Evolutionary conservation across 2,329 filamentous ascomycete species (phyloP), one percentile per base, ranked within the genome.

Genomic region (Scedosporium apiospermum): DNA sequence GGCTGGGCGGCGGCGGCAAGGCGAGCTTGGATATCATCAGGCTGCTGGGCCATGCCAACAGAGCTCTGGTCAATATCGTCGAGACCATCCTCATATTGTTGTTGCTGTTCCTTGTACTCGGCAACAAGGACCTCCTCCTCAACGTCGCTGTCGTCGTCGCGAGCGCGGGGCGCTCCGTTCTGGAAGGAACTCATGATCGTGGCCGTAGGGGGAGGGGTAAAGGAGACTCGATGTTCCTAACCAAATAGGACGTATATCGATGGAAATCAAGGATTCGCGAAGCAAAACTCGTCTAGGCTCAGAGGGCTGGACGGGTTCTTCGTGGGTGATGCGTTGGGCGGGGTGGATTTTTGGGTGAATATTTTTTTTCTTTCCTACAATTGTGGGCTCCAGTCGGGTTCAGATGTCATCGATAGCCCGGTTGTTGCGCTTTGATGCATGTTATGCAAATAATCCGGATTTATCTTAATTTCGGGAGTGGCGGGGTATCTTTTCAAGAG

Each of bases 51-150:
- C 75, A 86, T 87, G 26, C 51, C 34, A 38, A 26, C 34, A 62
- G 85, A 88, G 72, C 78, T 87, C 69, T 86, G 86, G 74, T 87
- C 85, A 75, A 93, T 92, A 69, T 96, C 79, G 68, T 96, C 77
- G 78, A 92, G 86, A 70, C 88, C 87, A 73, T 93, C 92, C 71
- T 96, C 91, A 72, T 93, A 97, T 75, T 95, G 91, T 69, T 96
- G 91, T 41, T 62, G 51, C 78, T 97, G 93, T 80, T 97, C 91
- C 75, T 88, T 88, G 84, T 97, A 97, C 79, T 98, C 92, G 78
- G 92, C 91, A 71, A 92, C 95, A 69, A 99, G 86, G 70, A 89
- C 89, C 80, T 98, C 95, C 83, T 98, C 93, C 80, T 97, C 93
- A 68, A 91, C 89, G 76, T 98, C 95, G 73, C 91, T 96, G 74